Percentiles rank a stretch among this genome's conserved stretches.
phyloP scores from a whole-genome alignment of 257 asterid species.

The Petunia axillaris region DNA sequence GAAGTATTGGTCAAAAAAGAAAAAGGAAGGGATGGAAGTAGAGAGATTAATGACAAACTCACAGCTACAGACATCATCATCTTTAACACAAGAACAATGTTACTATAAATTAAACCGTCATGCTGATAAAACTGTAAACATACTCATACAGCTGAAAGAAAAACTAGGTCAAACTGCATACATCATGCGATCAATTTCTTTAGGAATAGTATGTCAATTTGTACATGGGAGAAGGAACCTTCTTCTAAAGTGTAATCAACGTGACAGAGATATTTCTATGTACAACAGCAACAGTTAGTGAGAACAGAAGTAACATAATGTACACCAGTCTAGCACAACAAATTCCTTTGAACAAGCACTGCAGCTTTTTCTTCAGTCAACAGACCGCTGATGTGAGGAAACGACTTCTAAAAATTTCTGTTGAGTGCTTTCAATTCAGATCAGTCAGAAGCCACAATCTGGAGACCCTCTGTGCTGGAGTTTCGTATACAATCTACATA shows the following conservation, averaged over 20 bases:
- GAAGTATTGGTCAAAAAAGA: too few species aligned
- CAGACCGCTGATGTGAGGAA: not conserved
- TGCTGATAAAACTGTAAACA: not conserved
- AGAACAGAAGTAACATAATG: not conserved
- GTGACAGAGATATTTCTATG: not conserved
- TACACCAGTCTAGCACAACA: not conserved
- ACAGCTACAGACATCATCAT: too few species aligned
- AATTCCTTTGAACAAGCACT: not conserved
- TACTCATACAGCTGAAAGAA: not conserved
- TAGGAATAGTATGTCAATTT: constrained; percentile 1
- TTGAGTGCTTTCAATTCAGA: not conserved
- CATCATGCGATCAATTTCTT: not conserved
- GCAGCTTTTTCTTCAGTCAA: not conserved
- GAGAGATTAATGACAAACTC: too few species aligned
- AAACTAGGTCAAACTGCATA: not conserved
- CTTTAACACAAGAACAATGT: not conserved
- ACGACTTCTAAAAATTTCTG: not conserved
- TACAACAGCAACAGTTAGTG: not conserved
- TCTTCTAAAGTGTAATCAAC: not conserved
- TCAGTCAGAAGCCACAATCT: constrained; percentile 10
- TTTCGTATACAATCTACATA: not conserved
- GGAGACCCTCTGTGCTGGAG: not conserved
- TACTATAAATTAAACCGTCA: not conserved
- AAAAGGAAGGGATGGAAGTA: too few species aligned
- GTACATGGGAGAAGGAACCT: constrained; percentile 6